Base-by-base conservation (phyloP, 108 stramenopile genomes). In the Bacterosira constricta region DNA sequence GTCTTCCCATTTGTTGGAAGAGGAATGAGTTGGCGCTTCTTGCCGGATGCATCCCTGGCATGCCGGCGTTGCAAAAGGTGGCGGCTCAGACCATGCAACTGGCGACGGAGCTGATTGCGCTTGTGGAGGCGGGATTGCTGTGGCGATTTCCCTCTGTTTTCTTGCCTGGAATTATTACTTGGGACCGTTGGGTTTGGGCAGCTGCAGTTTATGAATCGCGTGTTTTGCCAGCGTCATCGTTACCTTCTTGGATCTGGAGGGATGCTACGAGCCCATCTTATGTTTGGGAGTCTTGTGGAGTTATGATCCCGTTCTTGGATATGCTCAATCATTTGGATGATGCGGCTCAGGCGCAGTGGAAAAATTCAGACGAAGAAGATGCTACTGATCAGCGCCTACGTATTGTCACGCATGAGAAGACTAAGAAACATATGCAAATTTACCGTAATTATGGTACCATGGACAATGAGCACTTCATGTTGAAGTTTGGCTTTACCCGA, bases 121-220 rank as follows among this genome's bases (percentile, higher is more conserved):
- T 94, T 32, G 30, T 94, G 20, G 86, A 90, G 17, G 89, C 90
- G 0, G 93, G 93, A 3, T 73, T 94, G 41, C 75, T 91, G 15
- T 62, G 75, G 10, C 71, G 86, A 17, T 90, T 89, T 66, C 89
- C 90, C 1, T 47, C 62, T 6, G 73, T 81, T 11, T 92, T 94
- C 68, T 80, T 89, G 12, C 85, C 81, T 32, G 90, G 89, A 49
- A 68, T 92, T 45, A 66, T 94, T 35, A 94, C 93, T 17, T 94
- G 90, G 89, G 93, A 94, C 63, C 75, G 90, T n/a, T 94, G 93
- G 93, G 87, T 94, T 31, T 94, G 93, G 93, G 93, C 93, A 26
- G 89, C 90, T 12, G 79, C 93, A 9, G 79, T 85, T 10, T 85
- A 81, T 32, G 85, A 86, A 35, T 90, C 90, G 21, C 75, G 93